Evolutionary conservation across 805 yeast species (phyloP), one percentile per base, ranked within the genome.

Genomic region (Candida argentea): DNA sequence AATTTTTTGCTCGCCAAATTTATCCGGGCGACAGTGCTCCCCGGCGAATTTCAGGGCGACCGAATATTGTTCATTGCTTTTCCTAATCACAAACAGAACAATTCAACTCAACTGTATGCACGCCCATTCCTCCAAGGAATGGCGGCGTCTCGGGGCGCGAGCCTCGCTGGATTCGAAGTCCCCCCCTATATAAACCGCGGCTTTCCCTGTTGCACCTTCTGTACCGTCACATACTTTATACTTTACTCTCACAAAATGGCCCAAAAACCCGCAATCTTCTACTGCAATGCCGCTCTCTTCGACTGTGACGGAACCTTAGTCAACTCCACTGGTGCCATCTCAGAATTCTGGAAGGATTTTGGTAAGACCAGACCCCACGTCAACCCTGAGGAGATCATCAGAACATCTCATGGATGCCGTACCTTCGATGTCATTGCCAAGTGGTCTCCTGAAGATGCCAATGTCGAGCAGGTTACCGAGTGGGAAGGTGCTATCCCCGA

Each of bases 301-400:
- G 94, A 84, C 57, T 74, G 86, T 29, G 94, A 84, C 51, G 94
- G 94, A 30, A 84, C 94, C 16, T 62, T 84, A 47, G 84, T 84
- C 49, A 74, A 79, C 52, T 80, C 93, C 22, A 83, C 87, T 34
- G 75, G 73, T 31, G 84, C 91, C 34, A 82, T 83, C 37, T 84
- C 81, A 46, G 79, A 74, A 45, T 74, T 82, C 61, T 84, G 94
- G 94, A 70, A 70, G 44, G 77, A 73, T 34, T 69, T 80, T 47
- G 82, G 80, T 39, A 63, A 65, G 44, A 65, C 70, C 46, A 70
- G 79, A 55, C 73, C 84, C 36, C 70, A 69, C 47, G 76, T 78
- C 32, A 73, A 76, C 52, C 72, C 82, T 11, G 76, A 73, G 38
- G 74, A 77, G 43, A 78, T 82, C 31, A 73, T 80, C 50, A 70